Base-by-base conservation (phyloP, 2,329 filamentous ascomycete species). In the Trichoderma semiorbis region DNA sequence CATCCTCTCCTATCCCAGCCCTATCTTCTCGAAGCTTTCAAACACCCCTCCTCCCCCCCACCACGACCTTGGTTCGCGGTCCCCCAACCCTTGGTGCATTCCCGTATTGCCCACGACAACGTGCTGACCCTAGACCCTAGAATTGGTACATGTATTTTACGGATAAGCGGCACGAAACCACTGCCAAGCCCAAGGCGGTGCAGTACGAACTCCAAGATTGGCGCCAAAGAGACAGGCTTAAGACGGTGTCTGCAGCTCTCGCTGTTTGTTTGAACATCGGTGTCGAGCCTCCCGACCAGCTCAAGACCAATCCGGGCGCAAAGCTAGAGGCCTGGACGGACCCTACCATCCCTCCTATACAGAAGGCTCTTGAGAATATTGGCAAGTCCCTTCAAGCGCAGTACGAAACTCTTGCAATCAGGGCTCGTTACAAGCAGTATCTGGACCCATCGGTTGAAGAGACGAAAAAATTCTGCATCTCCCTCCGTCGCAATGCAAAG, bases 101-200 rank as follows among this genome's bases (percentile, higher is more conserved):
- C 10, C 21, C 32, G 34, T 32, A 24, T 28, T 26, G 3, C 7
- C 10, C 24, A 28, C 28, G 21, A 26, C 28, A 21, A 24, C 34
- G 8, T 43, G 60, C 68, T 70, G 11, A 70, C 50, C 6, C 26
- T 12, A 18, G 21, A 24, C 11, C 8, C 64, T 81, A 97, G 92
- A 97, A 94, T 76, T 99, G 97, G 90, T 98, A 97, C 85, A 98
- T 98, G 95, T 99, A 99, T 83, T 99, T 93, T 82, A 98, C 95
- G 74, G 96, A 99, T 82, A 98, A 98, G 82, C 92, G 95, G 68
- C 96, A 99, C 82, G 96, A 98, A 80, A 96, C 94, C 26, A 95
- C 94, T 43, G 96, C 94, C 26, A 94, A 95, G 75, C 93, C 94
- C 18, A 93, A 94, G 79, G 87, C 89, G 67, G 87, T 86, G 21